Conservation (phyloP, 371 early-diverging fungal genomes). For the Mycotypha africana region DNA sequence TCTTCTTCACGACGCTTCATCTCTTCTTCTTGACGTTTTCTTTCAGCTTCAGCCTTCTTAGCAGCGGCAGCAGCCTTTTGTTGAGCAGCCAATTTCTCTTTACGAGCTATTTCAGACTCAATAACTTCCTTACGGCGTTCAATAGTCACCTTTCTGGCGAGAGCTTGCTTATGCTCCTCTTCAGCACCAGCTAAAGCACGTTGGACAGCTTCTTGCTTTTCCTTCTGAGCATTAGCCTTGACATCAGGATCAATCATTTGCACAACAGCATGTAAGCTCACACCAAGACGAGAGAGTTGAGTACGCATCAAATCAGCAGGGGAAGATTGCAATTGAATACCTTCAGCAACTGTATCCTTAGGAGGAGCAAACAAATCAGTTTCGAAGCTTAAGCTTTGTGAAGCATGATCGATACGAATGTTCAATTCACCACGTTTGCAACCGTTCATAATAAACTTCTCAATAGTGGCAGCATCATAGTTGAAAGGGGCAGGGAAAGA, state of each 20-base stretch:
- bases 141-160: constrained; percentile 78
- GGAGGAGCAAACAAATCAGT: constrained; percentile 76
- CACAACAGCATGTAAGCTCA: constrained; percentile 77
- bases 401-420: constrained; percentile 91
- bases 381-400: constrained; percentile 88
- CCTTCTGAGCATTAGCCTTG: constrained; percentile 57
- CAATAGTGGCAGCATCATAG: constrained; percentile 84
- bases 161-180: constrained; percentile 78
- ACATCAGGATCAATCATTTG: constrained; percentile 80
- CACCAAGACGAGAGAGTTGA: constrained; percentile 73
- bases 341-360: constrained; percentile 68
- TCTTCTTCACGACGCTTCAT: constrained; percentile 79
- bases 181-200: constrained; percentile 65
- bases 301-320: constrained; percentile 86
- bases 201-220: constrained; percentile 58
- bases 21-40: constrained; percentile 82
- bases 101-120: constrained; percentile 73
- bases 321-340: constrained; percentile 82
- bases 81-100: constrained; percentile 77
- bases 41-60: constrained; percentile 86
- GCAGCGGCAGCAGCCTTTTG: constrained; percentile 64
- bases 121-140: constrained; percentile 91
- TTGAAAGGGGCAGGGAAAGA: constrained; percentile 83
- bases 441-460: constrained; percentile 96
- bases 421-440: constrained; percentile 93